These are phyloP conservation scores for Pythium dissotocum DNA, from an alignment of 352 stramenopile species.

Conservation along the genomic window DNA sequence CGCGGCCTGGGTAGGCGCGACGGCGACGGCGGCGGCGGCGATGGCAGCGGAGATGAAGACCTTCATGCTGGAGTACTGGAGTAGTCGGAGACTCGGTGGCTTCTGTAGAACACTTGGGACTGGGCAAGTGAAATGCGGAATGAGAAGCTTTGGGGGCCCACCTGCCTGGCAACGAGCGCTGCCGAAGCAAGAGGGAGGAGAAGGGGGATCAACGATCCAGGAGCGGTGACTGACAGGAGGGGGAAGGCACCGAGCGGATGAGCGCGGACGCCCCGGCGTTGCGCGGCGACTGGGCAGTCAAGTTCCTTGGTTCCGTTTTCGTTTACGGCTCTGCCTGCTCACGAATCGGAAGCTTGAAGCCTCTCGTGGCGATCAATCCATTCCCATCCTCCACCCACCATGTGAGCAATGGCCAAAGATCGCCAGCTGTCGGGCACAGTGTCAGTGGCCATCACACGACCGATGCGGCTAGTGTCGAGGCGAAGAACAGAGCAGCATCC, in stretches of 20 bases:
- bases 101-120: background rate
- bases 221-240: background rate
- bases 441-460: background rate
- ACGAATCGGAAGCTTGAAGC: background rate
- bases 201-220: background rate
- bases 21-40: conserved; percentile 18
- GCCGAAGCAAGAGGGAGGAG: background rate
- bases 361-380: background rate
- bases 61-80: conserved; percentile 24
- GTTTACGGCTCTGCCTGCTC: background rate
- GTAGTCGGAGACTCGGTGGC: background rate
- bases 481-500: background rate
- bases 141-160: background rate
- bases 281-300: too few species aligned
- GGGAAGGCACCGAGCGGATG: background rate
- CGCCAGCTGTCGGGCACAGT: background rate
- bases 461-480: background rate
- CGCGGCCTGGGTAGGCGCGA: conserved; percentile 16
- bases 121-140: background rate
- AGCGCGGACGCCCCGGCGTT: background rate
- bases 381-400: background rate
- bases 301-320: background rate
- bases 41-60: conserved; percentile 27
- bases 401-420: background rate
- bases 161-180: background rate